These are phyloP conservation scores for Prunus fruticosa DNA, from an alignment of 306 rosid genomes.

Conservation along the genomic window DNA sequence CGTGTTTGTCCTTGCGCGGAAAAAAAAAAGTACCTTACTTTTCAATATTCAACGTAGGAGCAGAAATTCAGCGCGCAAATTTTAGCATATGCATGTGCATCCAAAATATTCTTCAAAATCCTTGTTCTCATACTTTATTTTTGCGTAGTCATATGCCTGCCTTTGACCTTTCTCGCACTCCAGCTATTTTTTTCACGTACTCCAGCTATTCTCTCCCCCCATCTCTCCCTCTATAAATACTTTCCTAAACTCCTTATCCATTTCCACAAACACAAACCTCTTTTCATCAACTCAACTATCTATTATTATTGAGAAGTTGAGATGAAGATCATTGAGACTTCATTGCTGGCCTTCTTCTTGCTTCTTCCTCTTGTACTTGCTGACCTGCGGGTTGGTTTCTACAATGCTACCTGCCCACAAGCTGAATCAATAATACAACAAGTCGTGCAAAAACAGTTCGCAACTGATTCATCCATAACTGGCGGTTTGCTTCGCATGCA, in stretches of 20 bases:
- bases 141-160: neutral
- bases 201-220: neutral
- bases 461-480: constrained; percentile 32
- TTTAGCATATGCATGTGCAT: neutral
- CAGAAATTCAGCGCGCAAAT: neutral
- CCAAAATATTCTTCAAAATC: neutral
- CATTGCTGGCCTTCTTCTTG: constrained; percentile 1
- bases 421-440: constrained; percentile 40
- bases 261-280: neutral
- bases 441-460: constrained; percentile 36
- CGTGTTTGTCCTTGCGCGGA: neutral
- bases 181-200: neutral
- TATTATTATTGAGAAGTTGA: neutral
- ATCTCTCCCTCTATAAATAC: neutral
- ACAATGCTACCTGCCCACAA: constrained; percentile 30
- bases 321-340: constrained; percentile 22
- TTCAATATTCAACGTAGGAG: neutral
- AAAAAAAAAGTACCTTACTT: neutral
- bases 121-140: neutral
- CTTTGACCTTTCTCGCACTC: neutral
- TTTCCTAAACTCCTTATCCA: neutral
- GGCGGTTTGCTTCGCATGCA: constrained; percentile 57
- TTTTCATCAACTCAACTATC: neutral
- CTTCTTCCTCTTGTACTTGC: constrained; percentile 33
- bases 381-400: constrained; percentile 44